Conservation (phyloP, 306 rosid genomes). For the Clitoria ternatea region DNA sequence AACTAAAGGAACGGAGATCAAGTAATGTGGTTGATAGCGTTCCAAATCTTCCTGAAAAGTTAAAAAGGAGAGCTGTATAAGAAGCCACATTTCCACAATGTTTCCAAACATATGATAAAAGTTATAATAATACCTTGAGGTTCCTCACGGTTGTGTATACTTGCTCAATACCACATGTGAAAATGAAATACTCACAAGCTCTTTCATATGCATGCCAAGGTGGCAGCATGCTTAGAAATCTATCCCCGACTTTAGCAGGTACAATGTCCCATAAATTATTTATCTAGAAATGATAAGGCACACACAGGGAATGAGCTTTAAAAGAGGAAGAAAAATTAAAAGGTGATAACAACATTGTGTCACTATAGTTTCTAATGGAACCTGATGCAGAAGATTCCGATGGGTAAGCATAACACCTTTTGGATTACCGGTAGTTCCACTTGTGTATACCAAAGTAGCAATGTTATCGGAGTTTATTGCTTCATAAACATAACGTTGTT, state of each 20-base stretch:
- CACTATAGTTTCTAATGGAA: conserved; percentile 28
- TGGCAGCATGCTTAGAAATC: conserved; percentile 94
- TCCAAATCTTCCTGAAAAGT: conserved; percentile 60
- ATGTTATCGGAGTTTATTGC: conserved; percentile 63
- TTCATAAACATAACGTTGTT: conserved; percentile 45
- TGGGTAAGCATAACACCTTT: conserved; percentile 97
- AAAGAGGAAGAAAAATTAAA: too few species aligned
- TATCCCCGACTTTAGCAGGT: conserved; percentile 80
- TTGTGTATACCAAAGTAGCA: conserved; percentile 85
- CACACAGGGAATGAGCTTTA: too few species aligned
- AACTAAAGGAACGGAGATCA: conserved; percentile 87
- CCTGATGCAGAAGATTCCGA: conserved; percentile 91
- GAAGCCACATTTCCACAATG: not conserved
- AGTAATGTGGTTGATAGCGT: conserved; percentile 68
- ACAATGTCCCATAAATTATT: conserved; percentile 68
- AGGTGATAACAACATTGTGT: too few species aligned
- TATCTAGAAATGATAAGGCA: conserved; percentile 64
- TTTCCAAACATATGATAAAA: conserved; percentile 8
- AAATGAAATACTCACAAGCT: conserved; percentile 80
- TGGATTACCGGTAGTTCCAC: conserved; percentile 95
- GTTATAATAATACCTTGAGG: conserved; percentile 60
- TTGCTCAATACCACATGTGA: conserved; percentile 73
- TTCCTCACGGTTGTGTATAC: conserved; percentile 74
- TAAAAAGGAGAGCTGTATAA: not conserved
- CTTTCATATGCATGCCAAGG: conserved; percentile 99